Evolutionary conservation across 176 grass and related monocot genomes (phyloP), one percentile per base, ranked within the genome.

Genomic region (Juncus inflexus): DNA sequence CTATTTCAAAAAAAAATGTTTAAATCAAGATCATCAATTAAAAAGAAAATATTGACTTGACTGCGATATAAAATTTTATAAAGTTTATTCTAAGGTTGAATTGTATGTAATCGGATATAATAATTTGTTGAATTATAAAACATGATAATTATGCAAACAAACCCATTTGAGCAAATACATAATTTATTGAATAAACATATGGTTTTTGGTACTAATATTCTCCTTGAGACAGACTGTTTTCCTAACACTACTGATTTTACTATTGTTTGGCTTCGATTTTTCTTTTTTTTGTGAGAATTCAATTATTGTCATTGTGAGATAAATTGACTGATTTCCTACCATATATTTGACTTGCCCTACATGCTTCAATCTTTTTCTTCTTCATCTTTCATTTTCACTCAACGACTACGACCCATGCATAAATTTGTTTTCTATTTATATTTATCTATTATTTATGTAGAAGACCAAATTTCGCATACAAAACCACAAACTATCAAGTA

Each of bases 301-400:
- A 62, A 61, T 64, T 75, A n/a, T 63, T 41, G 12, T 75, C 58
- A 73, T 76, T 73, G 52, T 61, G 66, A 65, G 55, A 69, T 77
- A 84, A 81, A 70, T 66, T 60, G 81, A 91, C 77, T 66, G 78
- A 56, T 58, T 91, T 84, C 89, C 84, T 82, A 92, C 85, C 66
- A 65, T 57, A n/a, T 67, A 71, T 77, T 78, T 66, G 55, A 66
- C 57, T 91, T 87, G 76, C 83, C 76, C 50, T 53, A 61, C 70
- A 62, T 73, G 0, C 49, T 12, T 63, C 70, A 55, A 63, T 51
- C 61, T 9, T 9, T 41, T 62, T 65, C 39, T 71, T 71, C 6
- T 45, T 58, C 67, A 59, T 37, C 67, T n/a, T 9, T 47, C 43
- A 47, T 47, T 47, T 47, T 47, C 43, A 47, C 6, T 47, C 19